Base-by-base conservation (phyloP, 768 basidiomycete genomes). In the Leucosporidium scottii region DNA sequence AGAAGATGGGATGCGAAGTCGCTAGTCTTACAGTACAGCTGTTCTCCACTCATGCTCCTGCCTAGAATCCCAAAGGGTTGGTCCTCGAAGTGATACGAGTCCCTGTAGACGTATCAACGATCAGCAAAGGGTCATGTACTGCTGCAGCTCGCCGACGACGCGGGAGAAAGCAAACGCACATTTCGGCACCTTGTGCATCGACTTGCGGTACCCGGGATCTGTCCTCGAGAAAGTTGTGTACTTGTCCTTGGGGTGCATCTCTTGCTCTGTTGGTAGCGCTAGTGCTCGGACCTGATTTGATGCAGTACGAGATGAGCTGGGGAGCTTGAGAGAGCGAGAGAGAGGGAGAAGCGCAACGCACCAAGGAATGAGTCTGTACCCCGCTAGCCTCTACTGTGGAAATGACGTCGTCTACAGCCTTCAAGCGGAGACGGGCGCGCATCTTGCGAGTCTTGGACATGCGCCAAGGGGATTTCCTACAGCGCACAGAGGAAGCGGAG, bases 391-490 rank as follows among this genome's bases (percentile, higher is more conserved):
- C 82, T 8, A 98, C 88, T 1, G 92, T 85, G 68, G 91, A 88
- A 68, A 99, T 94, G 65, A 98, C 94, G 2, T 85, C 80, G 81
- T 99, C 96, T 47, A 98, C 94, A 75, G 85, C 87, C 83, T 91
- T 93, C 68, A 99, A 84, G 65, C 96, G 84, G 59, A 87, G 81
- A 30, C 96, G 85, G 64, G 87, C 90, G 73, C 96, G 93, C 28
- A 91, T 90, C 81, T 98, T 98, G 67, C 94, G 86, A 6, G 92
- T 93, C 23, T 83, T 79, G 21, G 93, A 96, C 74, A 99, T 79
- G 76, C 90, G 87, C 91, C 91, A 97, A 60, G 94, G 93, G 21
- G 83, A 85, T 81, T 97, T 97, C 93, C 93, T 97, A 73, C 12
- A 61, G 44, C 21, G n/a, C n/a, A n/a, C 44, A 20, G 50, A 4